These are phyloP conservation scores for Apostasia ramifera DNA, from an alignment of 106 monocot species.

Conservation along the genomic window DNA sequence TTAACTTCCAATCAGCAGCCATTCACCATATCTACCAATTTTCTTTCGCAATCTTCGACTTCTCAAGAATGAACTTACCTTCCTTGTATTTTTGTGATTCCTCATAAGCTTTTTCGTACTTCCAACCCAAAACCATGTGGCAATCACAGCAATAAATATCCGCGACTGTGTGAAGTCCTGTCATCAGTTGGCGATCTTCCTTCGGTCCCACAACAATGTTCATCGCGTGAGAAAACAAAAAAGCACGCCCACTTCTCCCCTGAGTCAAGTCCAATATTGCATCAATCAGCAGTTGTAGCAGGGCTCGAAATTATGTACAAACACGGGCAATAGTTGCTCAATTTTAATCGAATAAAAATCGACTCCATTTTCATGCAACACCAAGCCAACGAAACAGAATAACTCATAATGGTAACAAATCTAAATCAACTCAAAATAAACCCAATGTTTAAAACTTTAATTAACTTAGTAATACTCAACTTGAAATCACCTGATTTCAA, in stretches of 20 bases:
- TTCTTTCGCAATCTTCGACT: slow-evolving; percentile 70
- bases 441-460: too few relatives aligned
- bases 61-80: slow-evolving; percentile 87
- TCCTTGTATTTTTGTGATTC: slow-evolving; percentile 80
- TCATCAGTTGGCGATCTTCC: slow-evolving; percentile 71
- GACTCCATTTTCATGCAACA: too few relatives aligned
- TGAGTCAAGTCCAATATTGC: neutral
- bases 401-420: too few relatives aligned
- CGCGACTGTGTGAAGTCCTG: slow-evolving; percentile 72
- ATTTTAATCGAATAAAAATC: too few relatives aligned
- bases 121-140: slow-evolving; percentile 63
- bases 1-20: too few relatives aligned
- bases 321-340: too few relatives aligned
- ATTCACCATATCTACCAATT: slow-evolving; percentile 41
- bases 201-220: slow-evolving; percentile 56
- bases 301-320: too few relatives aligned
- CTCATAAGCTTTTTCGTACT: slow-evolving; percentile 76
- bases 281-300: too few relatives aligned
- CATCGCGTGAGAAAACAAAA: slow-evolving; percentile 31
- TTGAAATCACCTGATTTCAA: too few relatives aligned
- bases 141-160: slow-evolving; percentile 71
- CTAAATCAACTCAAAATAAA: too few relatives aligned
- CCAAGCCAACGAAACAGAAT: too few relatives aligned
- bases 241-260: slow-evolving; percentile 17
- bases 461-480: too few relatives aligned